A percentile compares a stretch with the other conserved stretches of the same genome.
phyloP scores from a whole-genome alignment of 2,329 filamentous ascomycete species.

The Ramularia collo-cygni region DNA sequence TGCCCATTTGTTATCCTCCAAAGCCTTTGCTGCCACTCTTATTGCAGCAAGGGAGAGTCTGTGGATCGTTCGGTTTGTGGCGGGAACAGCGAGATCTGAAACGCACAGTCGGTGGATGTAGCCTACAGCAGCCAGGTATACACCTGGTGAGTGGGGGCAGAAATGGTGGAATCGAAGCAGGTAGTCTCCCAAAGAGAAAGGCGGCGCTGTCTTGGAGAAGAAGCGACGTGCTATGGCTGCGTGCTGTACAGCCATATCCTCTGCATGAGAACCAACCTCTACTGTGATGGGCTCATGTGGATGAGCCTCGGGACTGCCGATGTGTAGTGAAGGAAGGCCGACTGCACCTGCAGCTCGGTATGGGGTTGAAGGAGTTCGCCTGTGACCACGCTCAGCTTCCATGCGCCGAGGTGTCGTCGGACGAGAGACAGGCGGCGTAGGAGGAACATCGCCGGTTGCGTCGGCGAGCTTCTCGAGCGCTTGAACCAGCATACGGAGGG shows the following conservation, averaged over 20 bases:
- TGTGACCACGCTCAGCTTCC: conserved; percentile 44
- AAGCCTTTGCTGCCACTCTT: conserved; percentile 82
- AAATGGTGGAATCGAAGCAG: conserved; percentile 79
- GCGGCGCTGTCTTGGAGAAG: conserved; percentile 79
- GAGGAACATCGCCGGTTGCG: conserved; percentile 70
- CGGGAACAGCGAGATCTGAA: conserved; percentile 64
- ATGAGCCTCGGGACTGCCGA: conserved; percentile 43
- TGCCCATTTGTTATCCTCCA: conserved; percentile 87
- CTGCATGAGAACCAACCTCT: conserved; percentile 55
- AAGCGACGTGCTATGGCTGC: conserved; percentile 86
- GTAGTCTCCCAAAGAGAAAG: conserved; percentile 77
- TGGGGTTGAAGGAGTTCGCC: conserved; percentile 29
- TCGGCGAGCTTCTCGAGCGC: conserved; percentile 54
- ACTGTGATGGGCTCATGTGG: conserved; percentile 41
- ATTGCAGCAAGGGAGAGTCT: conserved; percentile 77
- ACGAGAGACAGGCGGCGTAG: conserved; percentile 63
- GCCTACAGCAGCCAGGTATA: conserved; percentile 80
- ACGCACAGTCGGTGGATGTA: conserved; percentile 82
- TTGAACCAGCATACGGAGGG: conserved; percentile 70
- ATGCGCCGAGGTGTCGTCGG: conserved; percentile 48
- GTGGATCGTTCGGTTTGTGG: conserved; percentile 80
- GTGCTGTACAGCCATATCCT: conserved; percentile 70
- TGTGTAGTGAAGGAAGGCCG: conserved; percentile 10
- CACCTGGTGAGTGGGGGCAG: conserved; percentile 88
- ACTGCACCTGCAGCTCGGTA: conserved; percentile 39